A percentile compares a stretch with the other conserved stretches of the same genome.
Conservation (phyloP, 345 rosid species). For the Rhizophora mangle region DNA sequence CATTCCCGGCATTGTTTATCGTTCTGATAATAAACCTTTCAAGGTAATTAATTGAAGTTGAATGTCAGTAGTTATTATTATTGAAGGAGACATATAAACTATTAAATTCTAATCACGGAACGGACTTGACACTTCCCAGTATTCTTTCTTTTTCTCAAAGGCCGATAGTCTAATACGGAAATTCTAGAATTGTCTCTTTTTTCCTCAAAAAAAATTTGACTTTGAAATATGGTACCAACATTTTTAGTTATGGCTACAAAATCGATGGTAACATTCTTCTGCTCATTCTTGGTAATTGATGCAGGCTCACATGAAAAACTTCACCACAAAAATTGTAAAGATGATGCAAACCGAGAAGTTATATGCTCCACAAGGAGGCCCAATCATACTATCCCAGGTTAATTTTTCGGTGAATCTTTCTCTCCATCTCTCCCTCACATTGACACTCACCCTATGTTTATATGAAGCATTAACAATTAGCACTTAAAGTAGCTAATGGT, state of each 20-base stretch:
- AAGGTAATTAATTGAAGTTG: conserved; percentile 8
- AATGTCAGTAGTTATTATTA: too few relatives aligned
- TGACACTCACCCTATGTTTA: too few relatives aligned
- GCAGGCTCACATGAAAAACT: conserved; percentile 66
- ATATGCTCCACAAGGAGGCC: conserved; percentile 88
- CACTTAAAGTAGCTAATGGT: too few relatives aligned
- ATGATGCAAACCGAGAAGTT: conserved; percentile 64
- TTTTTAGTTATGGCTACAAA: not conserved
- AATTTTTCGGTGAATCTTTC: not conserved
- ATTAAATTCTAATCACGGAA: too few relatives aligned
- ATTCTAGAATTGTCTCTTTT: too few relatives aligned
- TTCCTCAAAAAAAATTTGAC: not conserved
- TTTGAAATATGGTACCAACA: too few relatives aligned
- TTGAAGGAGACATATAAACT: too few relatives aligned
- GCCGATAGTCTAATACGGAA: too few relatives aligned
- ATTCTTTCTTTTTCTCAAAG: too few relatives aligned
- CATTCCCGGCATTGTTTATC: conserved; percentile 17
- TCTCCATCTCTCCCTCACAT: too few relatives aligned
- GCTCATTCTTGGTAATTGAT: not conserved
- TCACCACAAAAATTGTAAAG: conserved; percentile 47
- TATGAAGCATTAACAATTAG: too few relatives aligned
- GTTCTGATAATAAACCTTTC: conserved; percentile 24
- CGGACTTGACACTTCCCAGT: too few relatives aligned
- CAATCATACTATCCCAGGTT: conserved; percentile 84
- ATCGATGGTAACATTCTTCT: not conserved